Percentiles rank a stretch among this genome's conserved stretches.
These are phyloP conservation scores for Eucalyptus leucophloia DNA, from an alignment of 345 rosid species.

Conservation along the genomic window DNA sequence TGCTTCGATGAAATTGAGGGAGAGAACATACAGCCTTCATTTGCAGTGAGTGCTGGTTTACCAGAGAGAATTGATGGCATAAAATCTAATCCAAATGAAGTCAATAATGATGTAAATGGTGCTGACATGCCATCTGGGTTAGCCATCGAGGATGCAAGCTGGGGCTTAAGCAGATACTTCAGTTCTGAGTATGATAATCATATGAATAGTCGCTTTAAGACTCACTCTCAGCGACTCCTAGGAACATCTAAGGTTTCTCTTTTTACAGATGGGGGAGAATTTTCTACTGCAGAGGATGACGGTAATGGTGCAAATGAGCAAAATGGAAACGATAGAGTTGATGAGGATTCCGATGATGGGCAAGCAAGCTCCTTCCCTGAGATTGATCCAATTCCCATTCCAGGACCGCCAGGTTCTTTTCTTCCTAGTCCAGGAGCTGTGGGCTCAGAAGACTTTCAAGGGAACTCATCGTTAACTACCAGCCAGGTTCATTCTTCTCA, in stretches of 20 bases:
- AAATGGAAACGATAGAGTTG: constrained; percentile 12
- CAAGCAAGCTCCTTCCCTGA: constrained; percentile 50
- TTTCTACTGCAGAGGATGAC: constrained; percentile 42
- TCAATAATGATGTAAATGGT: neutral
- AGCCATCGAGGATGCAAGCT: constrained; percentile 2
- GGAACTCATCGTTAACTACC: constrained; percentile 80
- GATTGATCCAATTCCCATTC: constrained; percentile 91
- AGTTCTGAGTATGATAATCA: constrained; percentile 13
- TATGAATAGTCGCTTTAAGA: constrained; percentile 8
- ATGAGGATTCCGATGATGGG: constrained; percentile 29
- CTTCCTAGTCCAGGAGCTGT: constrained; percentile 90
- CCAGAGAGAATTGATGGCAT: neutral
- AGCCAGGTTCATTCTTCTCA: constrained; percentile 72
- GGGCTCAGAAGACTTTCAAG: constrained; percentile 84
- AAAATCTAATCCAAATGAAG: neutral
- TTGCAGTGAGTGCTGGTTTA: neutral
- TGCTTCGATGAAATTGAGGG: neutral
- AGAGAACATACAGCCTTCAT: neutral
- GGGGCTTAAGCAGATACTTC: constrained; percentile 8
- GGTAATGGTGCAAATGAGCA: constrained; percentile 18
- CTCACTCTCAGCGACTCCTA: constrained; percentile 23
- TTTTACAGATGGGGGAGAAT: constrained; percentile 21
- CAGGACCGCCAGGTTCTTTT: constrained; percentile 97
- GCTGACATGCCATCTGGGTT: neutral
- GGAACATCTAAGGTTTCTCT: constrained; percentile 23